Evolutionary conservation across 202 grass and related monocot genomes (phyloP).

Genomic region (Hordeum pubiflorum): DNA sequence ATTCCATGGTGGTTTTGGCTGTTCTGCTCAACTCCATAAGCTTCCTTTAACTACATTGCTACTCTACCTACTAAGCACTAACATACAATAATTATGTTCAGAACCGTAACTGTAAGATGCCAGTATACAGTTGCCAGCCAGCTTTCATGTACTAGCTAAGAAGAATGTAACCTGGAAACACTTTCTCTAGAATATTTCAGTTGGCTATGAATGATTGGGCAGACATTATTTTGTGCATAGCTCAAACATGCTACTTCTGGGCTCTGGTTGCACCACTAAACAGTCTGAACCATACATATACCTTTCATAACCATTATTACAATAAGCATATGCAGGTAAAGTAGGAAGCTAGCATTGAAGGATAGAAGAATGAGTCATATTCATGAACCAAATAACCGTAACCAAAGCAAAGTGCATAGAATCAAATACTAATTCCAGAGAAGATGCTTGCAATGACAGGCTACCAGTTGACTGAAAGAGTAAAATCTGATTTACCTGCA

Average conservation of each 20-base stretch:
- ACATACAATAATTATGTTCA: background rate
- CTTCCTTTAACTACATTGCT: background rate
- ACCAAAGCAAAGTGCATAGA: background rate
- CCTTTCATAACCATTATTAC: background rate
- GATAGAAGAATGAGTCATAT: background rate
- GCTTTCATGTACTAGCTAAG: background rate
- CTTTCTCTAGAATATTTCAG: background rate
- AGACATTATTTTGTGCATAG: background rate
- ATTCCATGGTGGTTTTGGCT: background rate
- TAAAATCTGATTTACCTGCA: constrained; percentile 49
- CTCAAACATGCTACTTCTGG: background rate
- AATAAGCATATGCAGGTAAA: constrained; percentile 1
- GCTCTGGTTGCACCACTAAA: background rate
- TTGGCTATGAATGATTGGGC: background rate
- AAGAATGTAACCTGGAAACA: background rate
- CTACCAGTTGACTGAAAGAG: background rate
- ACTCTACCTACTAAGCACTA: background rate
- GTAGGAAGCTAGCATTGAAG: background rate
- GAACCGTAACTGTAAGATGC: background rate
- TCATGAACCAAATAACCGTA: background rate
- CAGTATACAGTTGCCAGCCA: constrained; percentile 3
- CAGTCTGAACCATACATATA: background rate
- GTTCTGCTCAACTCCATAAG: background rate
- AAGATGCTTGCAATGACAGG: background rate
- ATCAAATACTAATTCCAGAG: background rate